Evolutionary conservation across 305 asterid genomes (phyloP), one percentile per base, ranked within the genome.

Genomic region (Fraxinus nigra): DNA sequence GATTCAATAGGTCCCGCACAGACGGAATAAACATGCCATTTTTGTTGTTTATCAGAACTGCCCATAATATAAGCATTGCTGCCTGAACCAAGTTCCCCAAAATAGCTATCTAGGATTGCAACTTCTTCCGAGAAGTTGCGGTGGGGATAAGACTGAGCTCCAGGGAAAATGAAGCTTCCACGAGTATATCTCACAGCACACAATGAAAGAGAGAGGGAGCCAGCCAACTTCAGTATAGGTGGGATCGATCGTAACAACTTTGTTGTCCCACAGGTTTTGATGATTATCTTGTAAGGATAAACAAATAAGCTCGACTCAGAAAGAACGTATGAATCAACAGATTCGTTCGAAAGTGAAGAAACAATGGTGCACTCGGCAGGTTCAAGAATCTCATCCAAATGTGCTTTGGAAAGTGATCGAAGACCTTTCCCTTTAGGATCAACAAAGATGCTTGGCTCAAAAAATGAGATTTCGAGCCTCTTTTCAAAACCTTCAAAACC

Each of bases 301-400:
- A 94, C 90, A 30, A 94, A 94, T 76, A 94, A 97, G 86, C 98
- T 94, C 0, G 97, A 94, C 89, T 94, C 98, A 0, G 98, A 94
- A 67, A 94, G 97, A 78, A 94, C 96, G 76, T 94, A 93, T 0
- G 98, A 94, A 87, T 94, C 98, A 0, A 94, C 83, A 76, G 84
- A 73, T 22, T 87, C 90, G 69, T 94, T 94, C 0, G 95, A 94
- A 81, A 94, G 82, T 13, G 92, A 88, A 74, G 91, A 69, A 81
- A 92, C 98, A 26, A 94, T 93, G 79, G 97, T 94, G 91, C 98
- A 94, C 80, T 93, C 96, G 81, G 98, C 98, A 73, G 98, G 97
- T 70, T 79, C 84, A 6, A 94, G 84, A 61, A 94, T 87, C 85
- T 94, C 96, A 79, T 92, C 97, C 65, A 94, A 75, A 69, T 94